Base-by-base conservation (phyloP, 2,329 filamentous ascomycete species). In the Endocalyx cinctus region DNA sequence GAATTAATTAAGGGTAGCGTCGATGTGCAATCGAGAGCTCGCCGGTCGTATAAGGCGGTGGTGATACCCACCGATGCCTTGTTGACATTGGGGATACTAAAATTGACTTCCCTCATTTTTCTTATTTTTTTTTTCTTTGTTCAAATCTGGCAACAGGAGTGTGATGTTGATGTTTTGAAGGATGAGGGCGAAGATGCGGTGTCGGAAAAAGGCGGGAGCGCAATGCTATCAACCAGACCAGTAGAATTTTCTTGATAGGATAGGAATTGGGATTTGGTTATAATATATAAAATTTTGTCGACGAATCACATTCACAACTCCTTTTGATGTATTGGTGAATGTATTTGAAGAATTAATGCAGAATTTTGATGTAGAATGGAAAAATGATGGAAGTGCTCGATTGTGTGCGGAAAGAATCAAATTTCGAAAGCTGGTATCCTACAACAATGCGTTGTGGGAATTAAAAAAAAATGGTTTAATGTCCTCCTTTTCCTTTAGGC, bases 71-170 rank as follows among this genome's bases (percentile, higher is more conserved):
- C 89, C 38, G 90, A 95, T 56, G 92, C 92, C 83, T 97, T 97
- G 69, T 97, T 97, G 77, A 94, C 88, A 74, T 92, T 96, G 34
- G 92, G 90, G 61, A 97, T 96, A 69, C 89, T 96, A 69, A 97
- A 97, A 67, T 97, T 97, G 69, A 95, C 89, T 78, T 98, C 92
- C 71, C 92, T 87, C 92, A 98, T 98, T 66, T 63, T 90, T n/a
- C n/a, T n/a, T n/a, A n/a, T n/a, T n/a, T n/a, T n/a, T n/a, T n/a
- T n/a, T n/a, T n/a, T n/a, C n/a, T n/a, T n/a, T n/a, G n/a, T n/a
- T 77, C 39, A 49, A 41, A 44, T 38, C n/a, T 34, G 11, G 10
- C 15, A 32, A 17, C 27, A 36, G 26, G 26, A 29, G 20, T 20
- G 17, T 33, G 29, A 30, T 20, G 49, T 49, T 46, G 49, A 37